These are phyloP conservation scores for Neopestalotiopsis sp. DNA, from an alignment of 2,329 filamentous ascomycete genomes.

Conservation along the genomic window DNA sequence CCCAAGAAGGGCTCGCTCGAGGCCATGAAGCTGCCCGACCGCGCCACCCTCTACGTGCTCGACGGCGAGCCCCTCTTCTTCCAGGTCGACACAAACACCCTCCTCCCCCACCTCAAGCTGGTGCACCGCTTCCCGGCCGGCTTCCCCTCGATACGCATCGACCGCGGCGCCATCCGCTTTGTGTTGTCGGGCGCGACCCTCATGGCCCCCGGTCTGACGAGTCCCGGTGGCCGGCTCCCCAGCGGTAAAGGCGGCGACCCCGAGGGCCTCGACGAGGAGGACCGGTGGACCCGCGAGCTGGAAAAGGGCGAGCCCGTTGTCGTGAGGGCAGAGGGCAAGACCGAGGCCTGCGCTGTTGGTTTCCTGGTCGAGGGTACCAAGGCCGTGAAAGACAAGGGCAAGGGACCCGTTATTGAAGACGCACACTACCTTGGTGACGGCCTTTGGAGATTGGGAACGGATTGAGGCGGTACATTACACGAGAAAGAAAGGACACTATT, in stretches of 20 bases:
- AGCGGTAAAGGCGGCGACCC: constrained; percentile 45
- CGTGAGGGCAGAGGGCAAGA: constrained; percentile 91
- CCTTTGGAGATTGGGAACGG: constrained; percentile 75
- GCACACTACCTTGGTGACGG: constrained; percentile 95
- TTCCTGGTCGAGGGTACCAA: constrained; percentile 82
- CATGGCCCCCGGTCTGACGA: constrained; percentile 95
- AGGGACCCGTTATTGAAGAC: constrained; percentile 92
- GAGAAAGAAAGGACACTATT: neutral
- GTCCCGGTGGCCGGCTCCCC: constrained; percentile 80
- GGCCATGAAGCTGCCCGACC: constrained; percentile 91
- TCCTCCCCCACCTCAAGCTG: constrained; percentile 87
- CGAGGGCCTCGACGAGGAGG: constrained; percentile 56
- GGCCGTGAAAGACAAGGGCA: constrained; percentile 93
- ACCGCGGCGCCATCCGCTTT: constrained; percentile 95
- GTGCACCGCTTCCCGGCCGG: constrained; percentile 88
- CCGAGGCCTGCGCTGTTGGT: constrained; percentile 87
- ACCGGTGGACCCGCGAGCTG: constrained; percentile 70
- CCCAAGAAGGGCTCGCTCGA: constrained; percentile 94
- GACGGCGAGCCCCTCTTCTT: constrained; percentile 84
- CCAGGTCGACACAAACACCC: constrained; percentile 77
- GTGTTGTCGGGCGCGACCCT: constrained; percentile 91
- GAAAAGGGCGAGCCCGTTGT: constrained; percentile 84
- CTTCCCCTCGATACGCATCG: constrained; percentile 86
- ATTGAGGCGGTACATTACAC: constrained; percentile 38
- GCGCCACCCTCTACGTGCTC: constrained; percentile 86